These are phyloP conservation scores for Fragaria nilgerrensis DNA, from an alignment of 306 rosid genomes.

Conservation along the genomic window DNA sequence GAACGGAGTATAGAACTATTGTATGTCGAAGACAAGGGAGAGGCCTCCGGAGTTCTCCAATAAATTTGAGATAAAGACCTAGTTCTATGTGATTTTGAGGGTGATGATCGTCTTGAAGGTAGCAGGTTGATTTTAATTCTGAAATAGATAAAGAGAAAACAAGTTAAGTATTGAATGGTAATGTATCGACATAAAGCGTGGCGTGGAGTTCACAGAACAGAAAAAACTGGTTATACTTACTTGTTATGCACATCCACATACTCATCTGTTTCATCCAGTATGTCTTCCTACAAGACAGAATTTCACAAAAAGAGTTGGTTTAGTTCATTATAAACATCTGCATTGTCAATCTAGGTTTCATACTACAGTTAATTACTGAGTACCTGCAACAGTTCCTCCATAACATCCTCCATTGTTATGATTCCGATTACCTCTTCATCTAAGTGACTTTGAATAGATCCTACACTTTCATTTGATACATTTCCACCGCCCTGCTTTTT, in stretches of 20 bases:
- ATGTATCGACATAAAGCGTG: background rate
- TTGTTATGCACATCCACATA: constrained; percentile 57
- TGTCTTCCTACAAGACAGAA: constrained; percentile 45
- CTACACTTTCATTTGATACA: constrained; percentile 31
- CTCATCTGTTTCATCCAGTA: constrained; percentile 80
- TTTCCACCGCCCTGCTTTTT: constrained; percentile 18
- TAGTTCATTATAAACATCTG: background rate
- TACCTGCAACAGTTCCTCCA: constrained; percentile 87
- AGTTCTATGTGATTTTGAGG: constrained; percentile 43
- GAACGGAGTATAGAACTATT: constrained; percentile 32
- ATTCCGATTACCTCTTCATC: constrained; percentile 69
- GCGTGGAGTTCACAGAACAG: background rate
- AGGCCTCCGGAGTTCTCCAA: constrained; percentile 29
- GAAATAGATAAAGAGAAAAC: constrained; percentile 14
- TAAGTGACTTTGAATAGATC: constrained; percentile 27
- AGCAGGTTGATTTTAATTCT: constrained; percentile 61
- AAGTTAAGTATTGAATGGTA: background rate
- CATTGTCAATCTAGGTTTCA: background rate
- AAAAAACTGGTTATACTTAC: constrained; percentile 35
- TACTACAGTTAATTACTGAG: too few relatives aligned
- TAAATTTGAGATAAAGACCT: constrained; percentile 27
- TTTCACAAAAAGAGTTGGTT: background rate
- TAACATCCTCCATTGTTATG: constrained; percentile 84
- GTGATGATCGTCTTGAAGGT: constrained; percentile 42
- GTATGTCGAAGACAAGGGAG: constrained; percentile 35